These are phyloP conservation scores for Agaricus subrufescens DNA, from an alignment of 768 basidiomycete genomes.

Conservation along the genomic window DNA sequence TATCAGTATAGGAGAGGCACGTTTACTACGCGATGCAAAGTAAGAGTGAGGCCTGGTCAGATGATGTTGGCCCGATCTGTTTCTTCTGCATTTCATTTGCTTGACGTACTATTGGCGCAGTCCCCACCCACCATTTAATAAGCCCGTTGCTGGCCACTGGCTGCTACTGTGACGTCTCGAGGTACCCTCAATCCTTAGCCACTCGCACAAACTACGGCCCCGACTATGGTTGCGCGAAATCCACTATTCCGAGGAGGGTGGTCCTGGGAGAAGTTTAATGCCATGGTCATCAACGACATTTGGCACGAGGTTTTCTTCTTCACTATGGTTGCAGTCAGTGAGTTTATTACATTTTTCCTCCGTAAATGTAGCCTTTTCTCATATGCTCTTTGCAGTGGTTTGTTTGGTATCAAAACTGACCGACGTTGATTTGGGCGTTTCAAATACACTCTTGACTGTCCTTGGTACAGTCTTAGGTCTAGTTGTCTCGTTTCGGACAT, in stretches of 20 bases:
- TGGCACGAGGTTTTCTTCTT: slow-evolving; percentile 64
- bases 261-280: slow-evolving; percentile 47
- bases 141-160: too few relatives aligned
- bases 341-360: background rate
- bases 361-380: background rate
- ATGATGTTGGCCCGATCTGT: too few relatives aligned
- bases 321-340: slow-evolving; percentile 52
- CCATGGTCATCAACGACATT: slow-evolving; percentile 60
- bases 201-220: too few relatives aligned
- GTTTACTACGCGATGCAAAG: too few relatives aligned
- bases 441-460: slow-evolving; percentile 47
- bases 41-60: too few relatives aligned
- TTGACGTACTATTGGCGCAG: too few relatives aligned
- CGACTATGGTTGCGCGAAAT: slow-evolving; percentile 37
- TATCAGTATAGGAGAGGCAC: too few relatives aligned
- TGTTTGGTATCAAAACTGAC: slow-evolving; percentile 48
- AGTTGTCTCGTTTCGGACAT: slow-evolving; percentile 69
- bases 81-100: too few relatives aligned
- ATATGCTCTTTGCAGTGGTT: slow-evolving; percentile 43
- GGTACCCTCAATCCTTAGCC: background rate
- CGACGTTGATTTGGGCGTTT: slow-evolving; percentile 39
- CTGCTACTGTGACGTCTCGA: background rate
- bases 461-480: slow-evolving; percentile 71
- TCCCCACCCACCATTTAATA: too few relatives aligned
- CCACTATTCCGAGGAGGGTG: slow-evolving; percentile 43